Evolutionary conservation across 2,329 filamentous ascomycete species (phyloP).

Genomic region (Fusarium marasasianum): DNA sequence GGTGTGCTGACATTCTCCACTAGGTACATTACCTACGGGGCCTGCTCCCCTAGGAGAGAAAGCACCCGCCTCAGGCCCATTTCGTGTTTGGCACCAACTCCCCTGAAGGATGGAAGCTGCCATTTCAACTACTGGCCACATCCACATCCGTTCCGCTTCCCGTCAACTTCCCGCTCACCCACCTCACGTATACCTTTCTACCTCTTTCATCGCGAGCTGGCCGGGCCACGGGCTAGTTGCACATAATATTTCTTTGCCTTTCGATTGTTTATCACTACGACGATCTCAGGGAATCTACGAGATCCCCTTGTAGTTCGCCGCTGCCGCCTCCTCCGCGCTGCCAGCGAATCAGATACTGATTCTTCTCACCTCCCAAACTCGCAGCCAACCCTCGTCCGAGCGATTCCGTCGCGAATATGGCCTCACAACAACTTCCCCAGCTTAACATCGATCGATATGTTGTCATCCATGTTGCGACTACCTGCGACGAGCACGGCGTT

Average conservation of each 20-base stretch:
- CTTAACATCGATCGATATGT: conserved; percentile 93
- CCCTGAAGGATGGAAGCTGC: conserved; percentile 26
- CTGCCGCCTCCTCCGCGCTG: conserved; percentile 24
- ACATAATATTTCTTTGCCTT: conserved; percentile 33
- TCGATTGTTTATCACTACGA: conserved; percentile 36
- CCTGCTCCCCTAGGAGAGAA: conserved; percentile 7
- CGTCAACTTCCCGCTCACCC: conserved; percentile 37
- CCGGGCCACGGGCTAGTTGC: conserved; percentile 52
- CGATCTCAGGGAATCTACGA: conserved; percentile 19
- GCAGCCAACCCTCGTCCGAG: conserved; percentile 36
- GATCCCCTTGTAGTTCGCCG: conserved; percentile 22
- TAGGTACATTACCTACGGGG: conserved; percentile 6
- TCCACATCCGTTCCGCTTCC: conserved; percentile 34
- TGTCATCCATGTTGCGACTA: conserved; percentile 97
- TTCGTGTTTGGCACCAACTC: conserved; percentile 33
- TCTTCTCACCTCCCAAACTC: conserved; percentile 32
- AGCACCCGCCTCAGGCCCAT: conserved; percentile 33
- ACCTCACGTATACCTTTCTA: conserved; percentile 34
- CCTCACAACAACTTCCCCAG: conserved; percentile 58
- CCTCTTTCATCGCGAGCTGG: conserved; percentile 46
- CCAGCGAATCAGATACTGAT: conserved; percentile 30
- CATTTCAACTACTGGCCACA: conserved; percentile 37
- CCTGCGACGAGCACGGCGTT: conserved; percentile 98
- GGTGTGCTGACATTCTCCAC: conserved; percentile 36
- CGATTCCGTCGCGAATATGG: conserved; percentile 48